Evolutionary conservation across 371 early-diverging fungal genomes (phyloP).

Genomic region (Zychaea mexicana): DNA sequence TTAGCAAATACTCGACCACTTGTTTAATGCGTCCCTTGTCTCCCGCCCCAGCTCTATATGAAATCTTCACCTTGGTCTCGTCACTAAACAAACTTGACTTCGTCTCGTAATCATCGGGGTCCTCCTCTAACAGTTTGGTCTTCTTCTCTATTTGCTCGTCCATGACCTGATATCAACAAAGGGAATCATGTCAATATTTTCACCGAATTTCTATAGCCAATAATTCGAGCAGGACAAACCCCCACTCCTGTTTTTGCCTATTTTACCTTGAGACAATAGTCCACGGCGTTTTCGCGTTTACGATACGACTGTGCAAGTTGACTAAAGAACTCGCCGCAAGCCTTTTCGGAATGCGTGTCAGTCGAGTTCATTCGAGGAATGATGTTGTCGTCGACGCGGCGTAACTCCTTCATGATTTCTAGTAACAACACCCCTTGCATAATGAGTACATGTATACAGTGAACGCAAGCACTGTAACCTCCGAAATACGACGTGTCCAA

Average conservation of each 20-base stretch:
- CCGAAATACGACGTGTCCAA: too few relatives aligned
- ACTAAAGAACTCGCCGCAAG: slow-evolving; percentile 69
- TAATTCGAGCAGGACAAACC: too few relatives aligned
- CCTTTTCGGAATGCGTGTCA: slow-evolving; percentile 64
- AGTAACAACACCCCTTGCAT: too few relatives aligned
- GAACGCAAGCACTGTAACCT: too few relatives aligned
- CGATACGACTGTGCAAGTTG: slow-evolving; percentile 68
- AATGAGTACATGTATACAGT: too few relatives aligned
- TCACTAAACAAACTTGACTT: slow-evolving; percentile 61
- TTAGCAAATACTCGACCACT: too few relatives aligned
- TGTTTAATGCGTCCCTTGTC: too few relatives aligned
- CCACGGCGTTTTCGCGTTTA: slow-evolving; percentile 69
- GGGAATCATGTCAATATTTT: not conserved
- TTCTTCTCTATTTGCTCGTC: slow-evolving; percentile 60
- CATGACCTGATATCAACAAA: slow-evolving; percentile 45
- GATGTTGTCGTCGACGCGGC: slow-evolving; percentile 82
- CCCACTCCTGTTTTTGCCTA: not conserved
- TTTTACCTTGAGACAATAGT: slow-evolving; percentile 68
- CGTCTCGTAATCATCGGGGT: slow-evolving; percentile 63
- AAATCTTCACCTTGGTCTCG: slow-evolving; percentile 67
- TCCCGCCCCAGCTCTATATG: too few relatives aligned
- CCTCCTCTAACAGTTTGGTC: slow-evolving; percentile 58
- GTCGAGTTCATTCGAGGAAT: slow-evolving; percentile 77
- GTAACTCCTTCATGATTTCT: slow-evolving; percentile 72
- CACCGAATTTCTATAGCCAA: too few relatives aligned